Evolutionary conservation across 23 red algal genomes (phyloP).

Genomic region (Agarophyton chilense): DNA sequence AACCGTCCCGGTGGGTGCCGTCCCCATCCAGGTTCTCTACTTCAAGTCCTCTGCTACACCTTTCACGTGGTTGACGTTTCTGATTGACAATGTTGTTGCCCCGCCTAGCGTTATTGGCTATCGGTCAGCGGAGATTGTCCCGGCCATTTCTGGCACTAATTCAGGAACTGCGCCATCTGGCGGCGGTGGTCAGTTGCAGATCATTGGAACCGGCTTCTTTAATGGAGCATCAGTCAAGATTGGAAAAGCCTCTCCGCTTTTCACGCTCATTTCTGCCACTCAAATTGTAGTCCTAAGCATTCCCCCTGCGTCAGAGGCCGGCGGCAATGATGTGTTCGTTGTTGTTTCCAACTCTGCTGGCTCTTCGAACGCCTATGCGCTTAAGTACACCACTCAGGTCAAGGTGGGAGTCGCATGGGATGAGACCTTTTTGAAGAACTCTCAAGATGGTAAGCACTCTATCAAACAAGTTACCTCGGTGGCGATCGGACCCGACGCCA

Average conservation of each 20-base stretch:
- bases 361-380: background rate
- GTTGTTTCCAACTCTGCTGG: conserved; percentile 21
- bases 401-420: conserved; percentile 44
- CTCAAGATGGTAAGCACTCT: background rate
- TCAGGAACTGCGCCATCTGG: background rate
- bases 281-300: conserved; percentile 36
- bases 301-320: background rate
- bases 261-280: conserved; percentile 1
- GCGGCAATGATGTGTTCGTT: background rate
- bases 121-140: background rate
- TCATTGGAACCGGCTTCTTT: conserved; percentile 45
- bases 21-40: conserved; percentile 24
- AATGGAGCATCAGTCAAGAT: conserved; percentile 4
- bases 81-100: conserved; percentile 19
- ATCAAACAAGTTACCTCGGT: conserved; percentile 38
- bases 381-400: conserved; percentile 8
- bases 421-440: conserved; percentile 16
- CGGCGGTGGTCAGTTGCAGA: conserved; percentile 30
- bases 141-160: conserved; percentile 2
- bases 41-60: conserved; percentile 2
- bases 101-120: conserved; percentile 19
- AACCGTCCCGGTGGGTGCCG: background rate
- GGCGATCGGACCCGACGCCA: conserved; percentile 40
- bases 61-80: background rate
- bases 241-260: background rate